These are phyloP conservation scores for Fusarium sp. DNA, from an alignment of 2,329 filamentous ascomycete genomes.

Conservation along the genomic window DNA sequence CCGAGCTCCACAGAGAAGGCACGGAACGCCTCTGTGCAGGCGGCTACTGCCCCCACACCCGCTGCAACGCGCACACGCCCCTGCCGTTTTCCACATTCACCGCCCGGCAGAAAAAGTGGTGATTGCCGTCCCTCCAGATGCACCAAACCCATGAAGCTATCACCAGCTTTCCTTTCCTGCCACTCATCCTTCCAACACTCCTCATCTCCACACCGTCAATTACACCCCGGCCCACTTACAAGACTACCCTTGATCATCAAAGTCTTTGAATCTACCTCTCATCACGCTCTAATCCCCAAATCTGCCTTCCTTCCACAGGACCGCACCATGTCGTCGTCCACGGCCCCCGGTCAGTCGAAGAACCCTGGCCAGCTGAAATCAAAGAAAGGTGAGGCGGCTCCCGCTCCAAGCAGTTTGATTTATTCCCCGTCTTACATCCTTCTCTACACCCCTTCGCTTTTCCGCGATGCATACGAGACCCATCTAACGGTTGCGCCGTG, in stretches of 20 bases:
- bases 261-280: conserved; percentile 6
- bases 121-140: conserved; percentile 18
- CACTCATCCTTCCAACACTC: conserved; percentile 17
- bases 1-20: conserved; percentile 17
- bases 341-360: conserved; percentile 25
- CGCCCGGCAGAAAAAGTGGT: conserved; percentile 54
- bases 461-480: neutral
- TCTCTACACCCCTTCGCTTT: neutral
- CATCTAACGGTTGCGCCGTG: conserved; percentile 14
- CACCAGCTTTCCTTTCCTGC: conserved; percentile 29
- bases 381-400: conserved; percentile 34
- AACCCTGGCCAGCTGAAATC: conserved; percentile 39
- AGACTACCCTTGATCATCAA: neutral
- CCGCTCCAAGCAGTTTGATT: neutral
- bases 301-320: conserved; percentile 7
- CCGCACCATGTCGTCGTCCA: conserved; percentile 36
- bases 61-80: neutral
- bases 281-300: neutral
- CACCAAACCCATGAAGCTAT: conserved; percentile 34
- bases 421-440: neutral
- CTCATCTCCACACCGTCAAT: conserved; percentile 12
- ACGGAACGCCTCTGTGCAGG: conserved; percentile 16
- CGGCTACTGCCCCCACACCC: conserved; percentile 22
- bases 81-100: conserved; percentile 32
- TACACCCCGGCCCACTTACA: neutral